Evolutionary conservation across 495 filamentous ascomycete genomes (phyloP).

Genomic region (Hypoxylon cercidicola): DNA sequence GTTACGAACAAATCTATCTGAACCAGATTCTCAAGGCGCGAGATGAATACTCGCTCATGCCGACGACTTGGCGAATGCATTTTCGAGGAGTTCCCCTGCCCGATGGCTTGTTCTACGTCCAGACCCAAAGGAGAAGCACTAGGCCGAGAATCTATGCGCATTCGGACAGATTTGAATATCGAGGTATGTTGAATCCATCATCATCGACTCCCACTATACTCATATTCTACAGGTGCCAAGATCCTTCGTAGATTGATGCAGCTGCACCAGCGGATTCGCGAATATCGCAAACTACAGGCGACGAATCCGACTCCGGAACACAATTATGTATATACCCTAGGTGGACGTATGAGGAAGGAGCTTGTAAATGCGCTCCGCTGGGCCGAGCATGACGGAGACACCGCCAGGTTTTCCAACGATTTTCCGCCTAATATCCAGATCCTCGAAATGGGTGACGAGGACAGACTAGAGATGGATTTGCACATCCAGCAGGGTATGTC

Average conservation of each 20-base stretch:
- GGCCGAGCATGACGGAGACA: conserved; percentile 36
- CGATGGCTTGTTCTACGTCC: conserved; percentile 39
- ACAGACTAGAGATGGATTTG: conserved; percentile 20
- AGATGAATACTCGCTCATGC: conserved; percentile 44
- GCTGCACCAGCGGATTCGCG: conserved; percentile 36
- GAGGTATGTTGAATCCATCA: conserved; percentile 32
- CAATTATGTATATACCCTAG: conserved; percentile 19
- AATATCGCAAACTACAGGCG: conserved; percentile 30
- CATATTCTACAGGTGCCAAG: conserved; percentile 34
- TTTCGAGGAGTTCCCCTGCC: conserved; percentile 45
- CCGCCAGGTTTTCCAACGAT: conserved; percentile 19
- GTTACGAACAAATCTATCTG: conserved; percentile 40
- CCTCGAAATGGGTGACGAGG: conserved; percentile 23
- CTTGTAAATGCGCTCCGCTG: conserved; percentile 32
- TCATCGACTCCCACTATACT: background rate
- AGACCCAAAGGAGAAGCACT: conserved; percentile 22
- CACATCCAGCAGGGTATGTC: conserved; percentile 35
- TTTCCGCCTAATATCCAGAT: conserved; percentile 30
- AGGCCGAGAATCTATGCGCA: conserved; percentile 44
- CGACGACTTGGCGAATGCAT: conserved; percentile 45
- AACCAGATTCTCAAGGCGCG: conserved; percentile 41
- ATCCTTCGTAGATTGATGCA: conserved; percentile 42
- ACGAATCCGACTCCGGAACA: background rate
- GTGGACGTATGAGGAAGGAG: conserved; percentile 16
- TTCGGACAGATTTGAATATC: conserved; percentile 35